Conservation (phyloP, 257 asterid species). For the Solanum bukasovii region DNA sequence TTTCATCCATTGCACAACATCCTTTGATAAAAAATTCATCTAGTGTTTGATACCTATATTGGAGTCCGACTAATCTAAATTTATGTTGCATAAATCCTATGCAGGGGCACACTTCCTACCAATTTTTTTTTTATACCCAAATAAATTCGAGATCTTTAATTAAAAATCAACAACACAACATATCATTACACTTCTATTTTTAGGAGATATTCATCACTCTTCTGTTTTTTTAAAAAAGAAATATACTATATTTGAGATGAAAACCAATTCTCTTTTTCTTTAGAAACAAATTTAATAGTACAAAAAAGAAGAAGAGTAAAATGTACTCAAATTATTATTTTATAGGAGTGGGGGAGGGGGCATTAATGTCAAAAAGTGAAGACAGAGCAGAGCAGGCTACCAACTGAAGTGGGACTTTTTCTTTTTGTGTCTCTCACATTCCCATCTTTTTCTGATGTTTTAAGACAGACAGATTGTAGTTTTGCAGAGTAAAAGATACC, state of each 20-base stretch:
- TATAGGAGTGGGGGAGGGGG: background rate
- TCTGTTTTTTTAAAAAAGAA: too few species aligned
- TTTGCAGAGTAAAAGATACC: background rate
- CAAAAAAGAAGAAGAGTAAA: background rate
- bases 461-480: constrained; percentile 5
- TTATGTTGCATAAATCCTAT: too few species aligned
- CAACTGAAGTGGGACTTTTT: constrained; percentile 2
- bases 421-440: constrained; percentile 7
- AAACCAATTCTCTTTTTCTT: background rate
- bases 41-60: too few species aligned
- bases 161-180: background rate
- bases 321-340: background rate
- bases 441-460: constrained; percentile 1
- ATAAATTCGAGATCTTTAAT: too few species aligned
- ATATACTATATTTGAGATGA: background rate
- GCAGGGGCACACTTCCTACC: background rate
- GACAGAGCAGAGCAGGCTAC: constrained; percentile 1
- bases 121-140: too few species aligned
- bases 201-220: background rate
- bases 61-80: too few species aligned
- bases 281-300: background rate
- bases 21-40: too few species aligned
- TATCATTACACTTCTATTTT: background rate
- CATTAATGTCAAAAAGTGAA: background rate
- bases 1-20: too few species aligned